Base-by-base conservation (phyloP, 2,329 filamentous ascomycete species). In the Diaporthe vexans region DNA sequence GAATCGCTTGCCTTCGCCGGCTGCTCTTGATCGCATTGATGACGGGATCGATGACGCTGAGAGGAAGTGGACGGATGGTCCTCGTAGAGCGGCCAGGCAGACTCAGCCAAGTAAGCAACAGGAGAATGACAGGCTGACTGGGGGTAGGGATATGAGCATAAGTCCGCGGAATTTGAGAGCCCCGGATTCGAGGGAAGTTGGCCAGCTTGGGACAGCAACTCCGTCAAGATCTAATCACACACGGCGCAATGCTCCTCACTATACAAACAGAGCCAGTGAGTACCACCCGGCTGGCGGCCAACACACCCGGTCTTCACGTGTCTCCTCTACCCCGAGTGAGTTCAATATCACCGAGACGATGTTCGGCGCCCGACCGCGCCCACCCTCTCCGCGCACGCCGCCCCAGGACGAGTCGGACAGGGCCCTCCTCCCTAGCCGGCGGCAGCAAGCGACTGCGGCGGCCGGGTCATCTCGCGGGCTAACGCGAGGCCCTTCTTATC, bases 281-380 rank as follows among this genome's bases (percentile, higher is more conserved):
- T 9, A 21, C 33, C 40, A 13, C 15, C 33, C 11, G 33, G 7
- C 40, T 8, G 9, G 21, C 61, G 46, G 6, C 15, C 33, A 67
- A 1, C 7, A 24, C 2, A 4, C 3, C 19, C 43, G 26, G 7
- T 13, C 29, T 17, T 11, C 1, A 3, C 26, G 21, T 2, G 17
- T 17, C 4, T 68, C 48, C 0, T 33, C 63, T 3, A 21, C 46
- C 6, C 19, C 57, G 11, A 72, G 69, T 48, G 46, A 59, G 33
- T 29, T 26, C n/a, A 72, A 46, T 24, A 59, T 54, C 46, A 15
- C 37, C 46, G 56, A 59, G 57, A 72, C 57, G 3, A 7, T 72
- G 1, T 72, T 63, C 8, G 13, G 54, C 35, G 57, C 54, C 3
- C 46, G 57, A 24, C 15, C 1, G n/a, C 69, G 24, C 29, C 46